Percentiles rank a stretch among this genome's conserved stretches.
These are phyloP conservation scores for Jatropha curcas DNA, from an alignment of 345 rosid species.

Conservation along the genomic window DNA sequence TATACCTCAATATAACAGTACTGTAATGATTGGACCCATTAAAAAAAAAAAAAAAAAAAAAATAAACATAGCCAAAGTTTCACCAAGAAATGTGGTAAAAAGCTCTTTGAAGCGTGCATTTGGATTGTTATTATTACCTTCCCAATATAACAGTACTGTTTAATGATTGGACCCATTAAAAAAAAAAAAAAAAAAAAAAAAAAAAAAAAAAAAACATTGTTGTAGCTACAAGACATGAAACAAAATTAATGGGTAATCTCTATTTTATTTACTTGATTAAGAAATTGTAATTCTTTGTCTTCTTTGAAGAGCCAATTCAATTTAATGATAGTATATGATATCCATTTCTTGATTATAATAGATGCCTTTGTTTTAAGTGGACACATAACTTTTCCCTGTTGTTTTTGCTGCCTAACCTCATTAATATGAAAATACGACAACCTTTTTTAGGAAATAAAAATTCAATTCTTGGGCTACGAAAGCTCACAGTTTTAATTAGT, in stretches of 20 bases:
- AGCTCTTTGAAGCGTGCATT: constrained; percentile 35
- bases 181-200: no score
- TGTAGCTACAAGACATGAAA: background rate
- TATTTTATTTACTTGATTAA: background rate
- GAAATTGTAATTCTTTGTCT: constrained; percentile 4
- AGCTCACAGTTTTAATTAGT: background rate
- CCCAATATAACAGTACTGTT: background rate
- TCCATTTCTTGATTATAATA: background rate
- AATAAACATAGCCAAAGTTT: constrained; percentile 11
- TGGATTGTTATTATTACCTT: constrained; percentile 21
- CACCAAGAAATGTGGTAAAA: constrained; percentile 33
- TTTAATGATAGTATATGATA: background rate
- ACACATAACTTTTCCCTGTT: background rate
- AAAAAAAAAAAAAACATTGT: background rate
- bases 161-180: constrained; percentile 8
- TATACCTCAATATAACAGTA: constrained; percentile 11
- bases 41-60: no score
- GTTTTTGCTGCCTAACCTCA: background rate
- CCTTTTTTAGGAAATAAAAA: no score
- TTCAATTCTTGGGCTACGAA: background rate
- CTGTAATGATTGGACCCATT: constrained; percentile 7
- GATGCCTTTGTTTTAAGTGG: no score
- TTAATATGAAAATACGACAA: no score
- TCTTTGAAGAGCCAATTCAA: constrained; percentile 2
- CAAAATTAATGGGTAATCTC: background rate